These are phyloP conservation scores for Aotearoamyces nothofagi DNA, from an alignment of 2,329 filamentous ascomycete genomes.

Conservation along the genomic window DNA sequence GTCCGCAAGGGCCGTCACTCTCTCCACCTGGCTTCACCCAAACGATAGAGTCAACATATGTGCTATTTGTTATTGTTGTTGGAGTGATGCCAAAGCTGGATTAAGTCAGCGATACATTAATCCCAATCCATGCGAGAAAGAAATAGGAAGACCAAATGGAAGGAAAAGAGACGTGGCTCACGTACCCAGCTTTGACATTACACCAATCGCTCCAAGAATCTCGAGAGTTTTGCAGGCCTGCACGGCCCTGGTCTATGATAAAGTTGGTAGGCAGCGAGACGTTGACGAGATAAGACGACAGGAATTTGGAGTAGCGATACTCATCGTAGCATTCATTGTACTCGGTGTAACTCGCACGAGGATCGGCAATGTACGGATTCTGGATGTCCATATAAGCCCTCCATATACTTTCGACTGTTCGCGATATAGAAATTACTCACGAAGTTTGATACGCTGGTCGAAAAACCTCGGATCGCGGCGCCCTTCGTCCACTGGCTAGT, in stretches of 20 bases:
- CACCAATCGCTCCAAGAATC: constrained; percentile 51
- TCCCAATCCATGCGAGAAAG: too few relatives aligned
- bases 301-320: constrained; percentile 38
- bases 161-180: too few relatives aligned
- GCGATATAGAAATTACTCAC: constrained; percentile 34
- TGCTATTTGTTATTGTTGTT: constrained; percentile 40
- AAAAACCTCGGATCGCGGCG: constrained; percentile 34
- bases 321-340: too few relatives aligned
- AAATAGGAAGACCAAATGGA: too few relatives aligned
- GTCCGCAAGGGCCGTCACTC: constrained; percentile 23
- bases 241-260: too few relatives aligned
- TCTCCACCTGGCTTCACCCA: constrained; percentile 56
- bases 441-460: constrained; percentile 43
- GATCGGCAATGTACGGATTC: constrained; percentile 34
- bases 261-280: too few relatives aligned
- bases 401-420: constrained; percentile 24
- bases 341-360: constrained; percentile 30
- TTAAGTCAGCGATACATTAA: too few relatives aligned
- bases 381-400: constrained; percentile 33
- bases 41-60: constrained; percentile 48
- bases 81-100: constrained; percentile 52
- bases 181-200: constrained; percentile 44
- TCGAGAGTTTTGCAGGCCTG: constrained; percentile 41
- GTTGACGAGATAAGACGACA: too few relatives aligned
- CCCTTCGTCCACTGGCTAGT: constrained; percentile 29